A percentile compares a stretch with the other conserved stretches of the same genome.
Conservation (phyloP, 1,139 yeast genomes). For the Pichia sp. region DNA sequence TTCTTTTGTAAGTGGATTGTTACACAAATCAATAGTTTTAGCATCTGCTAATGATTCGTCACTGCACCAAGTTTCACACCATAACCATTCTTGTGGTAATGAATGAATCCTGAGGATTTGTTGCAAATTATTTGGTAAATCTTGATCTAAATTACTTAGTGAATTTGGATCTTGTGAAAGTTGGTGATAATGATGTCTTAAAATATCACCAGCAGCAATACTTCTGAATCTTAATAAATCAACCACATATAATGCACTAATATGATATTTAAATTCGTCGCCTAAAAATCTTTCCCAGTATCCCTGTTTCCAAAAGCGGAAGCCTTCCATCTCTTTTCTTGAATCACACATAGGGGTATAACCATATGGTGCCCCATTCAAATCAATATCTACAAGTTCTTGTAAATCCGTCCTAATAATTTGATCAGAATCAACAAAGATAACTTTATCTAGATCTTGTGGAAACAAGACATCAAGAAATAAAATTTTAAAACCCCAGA, state of each 20-base stretch:
- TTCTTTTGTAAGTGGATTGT: constrained; percentile 75
- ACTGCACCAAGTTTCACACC: constrained; percentile 96
- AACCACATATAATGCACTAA: constrained; percentile 78
- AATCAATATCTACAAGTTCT: constrained; percentile 58
- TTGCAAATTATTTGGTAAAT: constrained; percentile 84
- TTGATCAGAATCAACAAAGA: constrained; percentile 85
- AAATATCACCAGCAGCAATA: constrained; percentile 65
- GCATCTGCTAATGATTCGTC: constrained; percentile 55
- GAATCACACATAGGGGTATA: constrained; percentile 88
- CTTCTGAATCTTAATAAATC: constrained; percentile 64
- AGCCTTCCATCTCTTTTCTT: constrained; percentile 74
- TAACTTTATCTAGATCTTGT: constrained; percentile 60
- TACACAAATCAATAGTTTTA: constrained; percentile 76
- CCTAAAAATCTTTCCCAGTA: constrained; percentile 72
- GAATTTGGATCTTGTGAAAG: constrained; percentile 76
- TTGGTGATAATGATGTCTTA: constrained; percentile 80
- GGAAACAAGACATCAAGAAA: constrained; percentile 88
- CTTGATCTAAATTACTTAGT: constrained; percentile 81
- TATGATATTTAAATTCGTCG: constrained; percentile 63
- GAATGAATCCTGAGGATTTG: constrained; percentile 58
- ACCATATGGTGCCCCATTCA: constrained; percentile 77
- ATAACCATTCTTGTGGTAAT: constrained; percentile 76
- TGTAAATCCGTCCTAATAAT: constrained; percentile 67
- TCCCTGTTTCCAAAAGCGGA: constrained; percentile 88
- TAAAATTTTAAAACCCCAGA: constrained; percentile 85